phyloP scores from a whole-genome alignment of 192 early-diverging fungal species.

The Martensiomyces pterosporus region DNA sequence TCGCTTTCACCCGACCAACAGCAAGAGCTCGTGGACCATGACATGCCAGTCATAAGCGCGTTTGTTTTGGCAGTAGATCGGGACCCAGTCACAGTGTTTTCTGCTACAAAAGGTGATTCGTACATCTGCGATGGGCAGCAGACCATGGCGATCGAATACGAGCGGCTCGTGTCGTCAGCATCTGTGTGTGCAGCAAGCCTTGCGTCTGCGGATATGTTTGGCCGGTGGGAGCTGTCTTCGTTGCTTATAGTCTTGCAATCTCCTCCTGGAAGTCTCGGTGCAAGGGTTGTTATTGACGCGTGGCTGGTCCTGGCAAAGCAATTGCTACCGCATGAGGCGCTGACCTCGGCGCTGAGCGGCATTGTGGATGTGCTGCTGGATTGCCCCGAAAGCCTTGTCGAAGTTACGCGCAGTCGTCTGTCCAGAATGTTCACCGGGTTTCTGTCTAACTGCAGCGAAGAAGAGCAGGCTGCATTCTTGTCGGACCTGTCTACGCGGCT shows the following conservation, averaged over 20 bases:
- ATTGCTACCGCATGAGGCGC: neutral
- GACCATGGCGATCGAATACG: conserved; percentile 4
- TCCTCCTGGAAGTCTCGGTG: neutral
- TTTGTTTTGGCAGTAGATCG: conserved; percentile 21
- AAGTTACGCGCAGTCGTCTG: neutral
- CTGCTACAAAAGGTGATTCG: conserved; percentile 3
- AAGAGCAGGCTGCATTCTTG: neutral
- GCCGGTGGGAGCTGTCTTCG: neutral
- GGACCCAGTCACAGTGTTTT: conserved; percentile 17
- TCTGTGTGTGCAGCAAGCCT: neutral
- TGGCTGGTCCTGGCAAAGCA: neutral
- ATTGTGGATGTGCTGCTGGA: neutral
- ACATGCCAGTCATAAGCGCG: conserved; percentile 11
- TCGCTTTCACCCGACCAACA: conserved; percentile 25
- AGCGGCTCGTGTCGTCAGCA: conserved; percentile 1
- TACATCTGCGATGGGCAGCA: too few relatives aligned
- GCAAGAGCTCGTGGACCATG: conserved; percentile 6
- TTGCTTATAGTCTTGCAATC: neutral
- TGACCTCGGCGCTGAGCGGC: neutral
- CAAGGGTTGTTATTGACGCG: neutral
- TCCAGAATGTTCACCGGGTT: conserved; percentile 2
- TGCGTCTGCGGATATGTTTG: neutral
- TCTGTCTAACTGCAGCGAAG: neutral
- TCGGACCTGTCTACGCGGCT: neutral
- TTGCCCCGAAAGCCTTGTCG: neutral